Percentiles rank a stretch among this genome's conserved stretches.
Conservation (phyloP, 2,329 filamentous ascomycete genomes). For the Aspergillus thermomutatus region DNA sequence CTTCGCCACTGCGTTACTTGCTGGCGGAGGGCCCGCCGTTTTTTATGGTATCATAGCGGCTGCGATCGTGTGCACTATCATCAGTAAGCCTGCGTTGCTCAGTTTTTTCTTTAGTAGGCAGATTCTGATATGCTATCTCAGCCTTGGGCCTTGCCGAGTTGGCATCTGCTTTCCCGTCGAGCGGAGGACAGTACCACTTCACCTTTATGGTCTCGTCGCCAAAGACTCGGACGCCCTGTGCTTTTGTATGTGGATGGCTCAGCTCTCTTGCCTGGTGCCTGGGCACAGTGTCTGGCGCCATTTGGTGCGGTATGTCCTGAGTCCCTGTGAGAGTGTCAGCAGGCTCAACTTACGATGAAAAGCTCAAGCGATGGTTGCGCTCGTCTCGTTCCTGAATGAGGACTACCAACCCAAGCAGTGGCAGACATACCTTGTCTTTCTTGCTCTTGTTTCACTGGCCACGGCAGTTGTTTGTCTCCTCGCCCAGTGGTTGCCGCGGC, state of each 20-base stretch:
- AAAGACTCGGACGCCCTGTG: conserved; percentile 9
- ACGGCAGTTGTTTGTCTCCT: conserved; percentile 11
- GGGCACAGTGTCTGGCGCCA: conserved; percentile 15
- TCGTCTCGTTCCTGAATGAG: conserved; percentile 11
- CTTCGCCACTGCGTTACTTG: conserved; percentile 16
- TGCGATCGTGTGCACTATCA: conserved; percentile 16
- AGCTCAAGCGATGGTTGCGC: background rate
- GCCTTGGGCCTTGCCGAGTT: conserved; percentile 22
- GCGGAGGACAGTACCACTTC: conserved; percentile 31
- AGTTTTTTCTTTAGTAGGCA: background rate
- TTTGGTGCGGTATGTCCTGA: conserved; percentile 15
- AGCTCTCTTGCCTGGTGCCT: conserved; percentile 22
- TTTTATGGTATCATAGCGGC: conserved; percentile 23
- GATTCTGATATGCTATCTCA: background rate
- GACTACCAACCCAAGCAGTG: conserved; percentile 12
- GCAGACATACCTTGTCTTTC: conserved; percentile 23
- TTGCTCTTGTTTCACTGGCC: conserved; percentile 9
- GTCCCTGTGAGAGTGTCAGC: conserved; percentile 5
- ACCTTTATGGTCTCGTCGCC: conserved; percentile 22
- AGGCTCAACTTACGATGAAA: background rate
- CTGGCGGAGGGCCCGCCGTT: conserved; percentile 23
- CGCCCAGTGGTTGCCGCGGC: conserved; percentile 10
- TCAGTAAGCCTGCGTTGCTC: conserved; percentile 11
- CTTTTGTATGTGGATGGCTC: conserved; percentile 25
- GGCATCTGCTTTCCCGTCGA: conserved; percentile 24